Base-by-base conservation (phyloP, 257 asterid species). In the Ophiorrhiza pumila region DNA sequence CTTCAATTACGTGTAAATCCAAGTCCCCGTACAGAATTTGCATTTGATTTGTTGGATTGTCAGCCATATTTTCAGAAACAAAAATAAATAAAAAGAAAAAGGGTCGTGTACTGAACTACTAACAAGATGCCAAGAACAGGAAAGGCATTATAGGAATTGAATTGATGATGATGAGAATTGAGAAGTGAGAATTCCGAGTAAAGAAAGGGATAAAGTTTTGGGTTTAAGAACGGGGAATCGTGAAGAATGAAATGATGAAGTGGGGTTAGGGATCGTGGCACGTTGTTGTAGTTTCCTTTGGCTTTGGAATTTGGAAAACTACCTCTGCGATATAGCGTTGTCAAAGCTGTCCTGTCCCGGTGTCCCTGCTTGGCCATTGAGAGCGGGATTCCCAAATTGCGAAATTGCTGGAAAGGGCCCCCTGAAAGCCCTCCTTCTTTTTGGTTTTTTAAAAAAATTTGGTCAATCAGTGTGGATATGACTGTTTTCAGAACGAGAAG, bases 21-120 rank as follows among this genome's bases (percentile, higher is more conserved):
- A 93, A 82, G 81, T 93, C 98, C 6, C 98, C 98, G 68, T 93
- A 87, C 75, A 93, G 69, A 82, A 79, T 81, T 41, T 80, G 35
- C 76, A 72, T 34, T 49, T 50, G 58, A 73, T 76, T 77, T 13
- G 25, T 7, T 29, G 78, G 68, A 59, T 81, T 85, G 7, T 77
- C 92, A 56, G 83, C 84, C 96, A 88, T 87, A 14, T 49, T 61
- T 32, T n/a, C 23, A 62, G n/a, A 8, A 63, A 18, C 12, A 8
- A 76, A 29, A 68, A 31, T 22, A 14, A 27, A 50, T 35, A 22
- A 42, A 49, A 0, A 31, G 11, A 1, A 4, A 29, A 13, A 64
- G 34, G 22, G 32, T 35, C 17, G n/a, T n/a, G n/a, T n/a, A 70
- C 17, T 42, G 25, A 37, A 15, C 66, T 31, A 45, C n/a, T n/a